Percentiles rank a stretch among this genome's conserved stretches.
Conservation (phyloP, 1,284 basidiomycete genomes). For the Naganishia sp. region DNA sequence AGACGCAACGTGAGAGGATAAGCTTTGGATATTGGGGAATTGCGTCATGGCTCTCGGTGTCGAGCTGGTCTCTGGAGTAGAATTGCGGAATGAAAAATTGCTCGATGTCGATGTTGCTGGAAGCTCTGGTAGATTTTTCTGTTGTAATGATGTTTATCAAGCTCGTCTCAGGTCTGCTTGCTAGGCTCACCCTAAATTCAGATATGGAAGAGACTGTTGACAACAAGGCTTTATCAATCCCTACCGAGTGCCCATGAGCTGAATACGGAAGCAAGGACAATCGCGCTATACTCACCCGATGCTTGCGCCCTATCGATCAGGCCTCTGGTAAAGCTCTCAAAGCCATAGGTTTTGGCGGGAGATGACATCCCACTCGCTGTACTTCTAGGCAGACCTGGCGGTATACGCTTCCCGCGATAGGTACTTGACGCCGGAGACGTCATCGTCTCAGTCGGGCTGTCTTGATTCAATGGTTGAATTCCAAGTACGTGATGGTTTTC, state of each 20-base stretch:
- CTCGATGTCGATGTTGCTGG: slow-evolving; percentile 47
- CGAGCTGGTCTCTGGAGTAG: slow-evolving; percentile 12
- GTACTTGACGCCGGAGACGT: slow-evolving; percentile 43
- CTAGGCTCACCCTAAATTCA: slow-evolving; percentile 46
- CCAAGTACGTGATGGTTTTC: slow-evolving; percentile 77
- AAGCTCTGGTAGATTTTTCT: slow-evolving; percentile 82
- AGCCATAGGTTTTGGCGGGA: slow-evolving; percentile 19
- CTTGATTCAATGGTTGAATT: slow-evolving; percentile 62
- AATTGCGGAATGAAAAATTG: slow-evolving; percentile 43
- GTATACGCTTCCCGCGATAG: slow-evolving; percentile 24
- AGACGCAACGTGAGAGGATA: slow-evolving; percentile 11
- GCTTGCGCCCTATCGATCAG: slow-evolving; percentile 53
- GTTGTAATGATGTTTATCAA: slow-evolving; percentile 5
- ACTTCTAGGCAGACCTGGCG: background rate
- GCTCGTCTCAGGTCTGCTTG: too few relatives aligned
- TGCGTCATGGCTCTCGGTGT: slow-evolving; percentile 12
- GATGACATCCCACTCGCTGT: slow-evolving; percentile 2
- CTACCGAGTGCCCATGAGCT: slow-evolving; percentile 25
- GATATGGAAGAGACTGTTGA: slow-evolving; percentile 50
- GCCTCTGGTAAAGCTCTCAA: slow-evolving; percentile 46
- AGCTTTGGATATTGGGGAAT: slow-evolving; percentile 9
- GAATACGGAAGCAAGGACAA: slow-evolving; percentile 7
- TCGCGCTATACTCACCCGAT: slow-evolving; percentile 39
- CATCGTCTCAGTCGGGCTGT: slow-evolving; percentile 6
- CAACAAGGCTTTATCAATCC: slow-evolving; percentile 51